Evolutionary conservation across 306 rosid species (phyloP).

Genomic region (Cyamopsis tetragonoloba): DNA sequence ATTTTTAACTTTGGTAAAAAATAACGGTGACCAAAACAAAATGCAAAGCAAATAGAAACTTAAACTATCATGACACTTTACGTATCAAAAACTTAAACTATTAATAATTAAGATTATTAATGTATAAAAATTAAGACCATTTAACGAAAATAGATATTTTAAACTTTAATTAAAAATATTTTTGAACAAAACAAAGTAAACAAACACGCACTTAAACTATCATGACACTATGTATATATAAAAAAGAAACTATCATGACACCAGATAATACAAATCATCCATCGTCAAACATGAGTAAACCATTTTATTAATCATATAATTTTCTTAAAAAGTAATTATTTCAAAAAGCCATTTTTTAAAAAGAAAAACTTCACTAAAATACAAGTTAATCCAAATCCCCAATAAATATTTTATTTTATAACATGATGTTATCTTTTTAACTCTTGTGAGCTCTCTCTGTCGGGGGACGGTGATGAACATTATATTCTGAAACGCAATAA

Average conservation of each 20-base stretch:
- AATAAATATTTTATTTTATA: not conserved
- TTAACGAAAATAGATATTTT: too few species aligned
- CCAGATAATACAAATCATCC: not conserved
- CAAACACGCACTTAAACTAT: not conserved
- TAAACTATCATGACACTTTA: too few species aligned
- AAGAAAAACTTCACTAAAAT: not conserved
- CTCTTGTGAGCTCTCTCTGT: slow-evolving; percentile 1
- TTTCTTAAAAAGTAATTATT: not conserved
- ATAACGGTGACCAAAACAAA: too few species aligned
- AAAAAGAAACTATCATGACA: not conserved
- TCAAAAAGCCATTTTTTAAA: not conserved
- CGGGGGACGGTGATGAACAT: not conserved
- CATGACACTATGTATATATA: too few species aligned
- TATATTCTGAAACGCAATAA: not conserved
- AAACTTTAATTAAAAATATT: too few species aligned
- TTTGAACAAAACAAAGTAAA: too few species aligned
- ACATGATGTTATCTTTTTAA: not conserved
- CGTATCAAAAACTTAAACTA: too few species aligned
- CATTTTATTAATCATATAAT: not conserved
- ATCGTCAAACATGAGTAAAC: not conserved
- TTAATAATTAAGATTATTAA: too few species aligned
- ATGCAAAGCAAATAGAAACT: too few species aligned
- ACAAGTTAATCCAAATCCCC: not conserved
- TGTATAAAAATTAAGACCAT: too few species aligned
- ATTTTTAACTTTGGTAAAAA: too few species aligned